Evolutionary conservation across 257 asterid species (phyloP).

Genomic region (Plantago elongata): DNA sequence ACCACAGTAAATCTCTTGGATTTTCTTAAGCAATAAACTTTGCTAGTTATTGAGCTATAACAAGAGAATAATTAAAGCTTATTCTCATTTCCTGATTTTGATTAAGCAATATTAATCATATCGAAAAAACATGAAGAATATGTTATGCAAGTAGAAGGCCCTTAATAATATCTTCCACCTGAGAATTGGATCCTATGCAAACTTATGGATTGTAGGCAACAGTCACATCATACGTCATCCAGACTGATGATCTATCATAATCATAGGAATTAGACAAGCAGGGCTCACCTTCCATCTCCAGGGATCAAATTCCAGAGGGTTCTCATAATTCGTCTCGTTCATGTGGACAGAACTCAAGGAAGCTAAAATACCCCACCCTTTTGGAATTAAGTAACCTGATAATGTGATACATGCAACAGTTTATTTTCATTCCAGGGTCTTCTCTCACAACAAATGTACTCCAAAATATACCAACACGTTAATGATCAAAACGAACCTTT

Average conservation of each 20-base stretch:
- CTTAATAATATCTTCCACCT: neutral
- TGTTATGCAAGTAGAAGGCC: neutral
- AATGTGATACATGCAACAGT: neutral
- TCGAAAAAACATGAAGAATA: constrained; percentile 12
- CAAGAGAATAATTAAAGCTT: neutral
- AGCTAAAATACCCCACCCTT: constrained; percentile 87
- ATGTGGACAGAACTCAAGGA: constrained; percentile 87
- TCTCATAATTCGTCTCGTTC: constrained; percentile 66
- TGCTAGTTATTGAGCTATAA: too few species aligned
- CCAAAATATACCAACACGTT: neutral
- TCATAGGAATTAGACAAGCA: neutral
- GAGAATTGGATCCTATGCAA: neutral
- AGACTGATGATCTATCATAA: neutral
- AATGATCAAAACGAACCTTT: constrained; percentile 42
- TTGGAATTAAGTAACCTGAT: constrained; percentile 83
- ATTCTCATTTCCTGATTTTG: constrained; percentile 7
- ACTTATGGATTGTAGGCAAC: neutral
- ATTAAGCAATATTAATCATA: constrained; percentile 6
- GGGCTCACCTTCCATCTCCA: constrained; percentile 87
- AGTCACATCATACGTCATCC: neutral
- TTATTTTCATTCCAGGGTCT: neutral
- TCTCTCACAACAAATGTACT: too few species aligned
- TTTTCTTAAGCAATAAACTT: neutral
- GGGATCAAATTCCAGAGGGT: constrained; percentile 79
- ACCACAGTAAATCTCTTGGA: neutral